Conservation (phyloP, 345 rosid genomes). For the Murraya paniculata region DNA sequence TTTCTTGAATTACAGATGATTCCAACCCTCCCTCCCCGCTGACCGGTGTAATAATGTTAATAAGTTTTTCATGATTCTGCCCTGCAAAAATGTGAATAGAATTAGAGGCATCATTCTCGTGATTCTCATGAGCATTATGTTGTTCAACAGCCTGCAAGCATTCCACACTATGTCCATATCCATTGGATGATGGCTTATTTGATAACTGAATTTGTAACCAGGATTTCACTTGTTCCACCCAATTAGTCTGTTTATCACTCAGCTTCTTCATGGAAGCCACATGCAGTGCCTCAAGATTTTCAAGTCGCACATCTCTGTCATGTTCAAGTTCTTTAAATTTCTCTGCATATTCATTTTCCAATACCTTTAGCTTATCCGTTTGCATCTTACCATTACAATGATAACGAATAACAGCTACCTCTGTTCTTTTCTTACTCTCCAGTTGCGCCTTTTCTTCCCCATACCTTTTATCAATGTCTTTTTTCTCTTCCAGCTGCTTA, state of each 20-base stretch:
- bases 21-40: constrained; percentile 8
- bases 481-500: constrained; percentile 44
- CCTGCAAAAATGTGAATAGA: constrained; percentile 15
- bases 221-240: constrained; percentile 44
- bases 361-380: constrained; percentile 41
- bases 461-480: constrained; percentile 33
- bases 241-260: constrained; percentile 40
- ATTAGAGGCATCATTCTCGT: not conserved
- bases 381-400: constrained; percentile 31
- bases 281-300: constrained; percentile 41
- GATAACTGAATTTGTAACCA: constrained; percentile 45
- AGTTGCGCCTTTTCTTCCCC: constrained; percentile 46
- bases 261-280: constrained; percentile 39
- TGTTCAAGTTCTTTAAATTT: constrained; percentile 39
- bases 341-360: constrained; percentile 44
- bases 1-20: constrained; percentile 19
- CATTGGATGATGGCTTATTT: constrained; percentile 18
- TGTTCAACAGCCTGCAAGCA: constrained; percentile 9
- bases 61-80: not conserved
- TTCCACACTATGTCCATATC: constrained; percentile 16
- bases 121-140: not conserved
- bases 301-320: constrained; percentile 31
- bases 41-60: constrained; percentile 13
- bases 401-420: constrained; percentile 50
- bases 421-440: constrained; percentile 40